Conservation (phyloP, 257 asterid species). For the Fraxinus cuspidata region DNA sequence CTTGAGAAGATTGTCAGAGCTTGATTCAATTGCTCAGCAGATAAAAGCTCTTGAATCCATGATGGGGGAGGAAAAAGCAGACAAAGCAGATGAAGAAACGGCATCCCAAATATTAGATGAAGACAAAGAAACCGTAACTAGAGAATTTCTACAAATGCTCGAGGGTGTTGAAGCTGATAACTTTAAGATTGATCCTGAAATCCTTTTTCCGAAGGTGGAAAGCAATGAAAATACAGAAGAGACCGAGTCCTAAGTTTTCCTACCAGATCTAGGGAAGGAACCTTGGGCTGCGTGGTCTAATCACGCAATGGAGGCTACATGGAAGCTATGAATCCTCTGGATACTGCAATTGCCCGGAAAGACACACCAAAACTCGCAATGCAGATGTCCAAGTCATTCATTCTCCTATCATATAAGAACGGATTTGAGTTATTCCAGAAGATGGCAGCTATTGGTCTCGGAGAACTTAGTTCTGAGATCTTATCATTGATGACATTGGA, state of each 20-base stretch:
- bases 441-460: slow-evolving; percentile 68
- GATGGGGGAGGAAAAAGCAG: slow-evolving; percentile 55
- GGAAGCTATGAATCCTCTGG: slow-evolving; percentile 75
- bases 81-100: slow-evolving; percentile 47
- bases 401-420: slow-evolving; percentile 43
- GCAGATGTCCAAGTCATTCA: slow-evolving; percentile 75
- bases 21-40: slow-evolving; percentile 83
- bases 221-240: slow-evolving; percentile 21
- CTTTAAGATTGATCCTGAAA: slow-evolving; percentile 27
- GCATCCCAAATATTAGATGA: slow-evolving; percentile 64
- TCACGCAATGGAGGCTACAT: slow-evolving; percentile 84
- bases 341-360: slow-evolving; percentile 37
- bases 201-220: slow-evolving; percentile 19
- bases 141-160: slow-evolving; percentile 83
- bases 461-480: slow-evolving; percentile 56
- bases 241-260: slow-evolving; percentile 39
- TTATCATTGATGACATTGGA: slow-evolving; percentile 73
- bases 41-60: slow-evolving; percentile 85
- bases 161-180: slow-evolving; percentile 47
- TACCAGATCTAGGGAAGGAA: slow-evolving; percentile 88
- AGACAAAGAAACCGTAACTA: slow-evolving; percentile 77
- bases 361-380: slow-evolving; percentile 80
- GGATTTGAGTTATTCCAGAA: slow-evolving; percentile 74
- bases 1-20: slow-evolving; percentile 59
- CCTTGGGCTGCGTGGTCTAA: slow-evolving; percentile 80